Evolutionary conservation across 2,329 filamentous ascomycete species (phyloP), one percentile per base, ranked within the genome.

Genomic region (Cordyceps cateniannulata): DNA sequence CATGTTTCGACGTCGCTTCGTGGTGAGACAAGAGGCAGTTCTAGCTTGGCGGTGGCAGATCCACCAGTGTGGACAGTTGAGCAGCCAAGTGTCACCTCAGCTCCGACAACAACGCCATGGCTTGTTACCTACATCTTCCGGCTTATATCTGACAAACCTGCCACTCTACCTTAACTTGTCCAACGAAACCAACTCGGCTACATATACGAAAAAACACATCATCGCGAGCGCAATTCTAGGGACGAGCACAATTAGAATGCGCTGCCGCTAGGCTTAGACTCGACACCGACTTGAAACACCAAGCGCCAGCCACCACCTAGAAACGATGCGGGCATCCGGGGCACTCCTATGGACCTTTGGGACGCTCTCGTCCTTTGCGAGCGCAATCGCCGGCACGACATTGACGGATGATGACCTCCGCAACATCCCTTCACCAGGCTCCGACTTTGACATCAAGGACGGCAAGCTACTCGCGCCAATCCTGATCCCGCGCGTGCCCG

Each of bases 401-500:
- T 79, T 98, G 62, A 90, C 91, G 40, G 89, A 96, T 75, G 82
- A 84, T 61, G 87, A 89, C 38, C 81, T 98, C 48, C 82, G 80
- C 64, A 79, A 78, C 57, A 82, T 99, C 18, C 90, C 91, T 14
- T 83, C 82, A n/a, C 86, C 87, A 1, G 86, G 85, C 63, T 75
- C 80, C 61, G 89, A 91, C 73, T 93, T 97, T 72, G 85, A 96
- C 74, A 90, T 95, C 66, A 75, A 88, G 63, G 82, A 79, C 38
- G 91, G 92, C 66, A 78, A 83, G 4, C 81, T 99, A 20, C 84
- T 99, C 35, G 83, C 93, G 3, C 95, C 93, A 1, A 93, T 99
- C 68, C 80, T 99, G 59, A 86, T 89, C 55, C 88, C 95, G 1
- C 89, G 95, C 63, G 93, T 99, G 0, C 90, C 95, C 7, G 95